These are phyloP conservation scores for Acaromyces ingoldii DNA, from an alignment of 1,284 basidiomycete species.

Conservation along the genomic window DNA sequence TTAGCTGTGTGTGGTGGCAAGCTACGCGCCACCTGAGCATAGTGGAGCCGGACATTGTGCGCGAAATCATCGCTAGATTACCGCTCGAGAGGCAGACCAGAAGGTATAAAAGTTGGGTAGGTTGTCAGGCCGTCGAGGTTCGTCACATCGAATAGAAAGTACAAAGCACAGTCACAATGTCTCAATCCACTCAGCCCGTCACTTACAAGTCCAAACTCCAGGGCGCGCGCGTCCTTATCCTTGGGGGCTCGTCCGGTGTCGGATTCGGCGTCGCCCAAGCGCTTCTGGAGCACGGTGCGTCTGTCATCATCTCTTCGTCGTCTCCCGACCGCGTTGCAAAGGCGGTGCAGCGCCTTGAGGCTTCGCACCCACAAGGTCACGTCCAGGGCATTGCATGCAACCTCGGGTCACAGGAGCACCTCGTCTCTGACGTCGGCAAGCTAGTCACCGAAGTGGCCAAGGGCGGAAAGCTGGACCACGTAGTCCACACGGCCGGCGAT, in stretches of 20 bases:
- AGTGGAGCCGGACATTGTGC: too few relatives aligned
- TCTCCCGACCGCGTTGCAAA: slow-evolving; percentile 7
- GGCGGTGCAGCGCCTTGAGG: slow-evolving; percentile 15
- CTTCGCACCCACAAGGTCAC: slow-evolving; percentile 20
- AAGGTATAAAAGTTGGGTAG: too few relatives aligned
- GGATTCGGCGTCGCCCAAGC: slow-evolving; percentile 24
- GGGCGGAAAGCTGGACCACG: slow-evolving; percentile 20
- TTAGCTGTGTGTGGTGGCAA: too few relatives aligned
- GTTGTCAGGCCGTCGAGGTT: too few relatives aligned
- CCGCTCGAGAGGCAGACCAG: too few relatives aligned
- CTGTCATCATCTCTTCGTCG: slow-evolving; percentile 20
- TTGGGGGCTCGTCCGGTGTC: slow-evolving; percentile 26
- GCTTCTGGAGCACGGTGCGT: slow-evolving; percentile 27
- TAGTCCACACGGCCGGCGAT: slow-evolving; percentile 28
- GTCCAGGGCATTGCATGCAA: slow-evolving; percentile 17
- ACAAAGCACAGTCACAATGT: too few relatives aligned
- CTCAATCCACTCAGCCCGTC: too few relatives aligned
- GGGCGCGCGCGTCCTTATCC: slow-evolving; percentile 23
- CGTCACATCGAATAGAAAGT: too few relatives aligned
- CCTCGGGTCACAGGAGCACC: slow-evolving; percentile 15
- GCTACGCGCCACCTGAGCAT: too few relatives aligned
- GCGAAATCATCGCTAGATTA: too few relatives aligned
- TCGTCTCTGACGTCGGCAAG: slow-evolving; percentile 13
- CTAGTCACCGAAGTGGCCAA: too few relatives aligned
- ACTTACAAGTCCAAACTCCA: too few relatives aligned